phyloP scores from a whole-genome alignment of 768 basidiomycete genomes.

The Gelatoporia subvermispora region DNA sequence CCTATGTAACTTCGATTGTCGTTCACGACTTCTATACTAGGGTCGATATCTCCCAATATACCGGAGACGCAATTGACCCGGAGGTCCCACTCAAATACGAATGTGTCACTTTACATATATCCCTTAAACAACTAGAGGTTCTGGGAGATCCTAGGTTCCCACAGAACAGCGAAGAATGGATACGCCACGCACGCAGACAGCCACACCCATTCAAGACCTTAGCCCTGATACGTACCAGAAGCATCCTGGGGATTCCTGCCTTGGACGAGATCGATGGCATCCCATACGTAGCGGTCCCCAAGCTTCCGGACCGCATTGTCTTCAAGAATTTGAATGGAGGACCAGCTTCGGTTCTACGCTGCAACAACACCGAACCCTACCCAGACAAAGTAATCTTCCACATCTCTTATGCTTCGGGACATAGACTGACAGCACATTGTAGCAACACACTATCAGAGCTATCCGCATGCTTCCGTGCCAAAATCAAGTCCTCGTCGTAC shows the following conservation, averaged over 20 bases:
- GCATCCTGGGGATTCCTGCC: conserved; percentile 33
- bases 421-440: neutral
- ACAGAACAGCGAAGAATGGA: conserved; percentile 35
- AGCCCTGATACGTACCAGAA: conserved; percentile 31
- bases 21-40: neutral
- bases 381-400: neutral
- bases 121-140: conserved; percentile 39
- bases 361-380: conserved; percentile 9
- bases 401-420: neutral
- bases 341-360: conserved; percentile 34
- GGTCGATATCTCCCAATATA: conserved; percentile 32
- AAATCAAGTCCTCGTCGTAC: conserved; percentile 18
- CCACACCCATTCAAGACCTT: conserved; percentile 38
- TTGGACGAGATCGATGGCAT: conserved; percentile 39
- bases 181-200: conserved; percentile 29
- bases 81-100: conserved; percentile 40
- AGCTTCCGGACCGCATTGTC: conserved; percentile 36
- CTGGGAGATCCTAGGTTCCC: conserved; percentile 37
- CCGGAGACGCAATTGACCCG: conserved; percentile 36
- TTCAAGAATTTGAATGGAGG: conserved; percentile 37
- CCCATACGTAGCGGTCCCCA: conserved; percentile 39
- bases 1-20: no score
- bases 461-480: conserved; percentile 16
- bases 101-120: conserved; percentile 37
- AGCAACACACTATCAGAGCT: conserved; percentile 10